Evolutionary conservation across 495 filamentous ascomycete species (phyloP).

Genomic region (Hapsidospora chrysogenum): DNA sequence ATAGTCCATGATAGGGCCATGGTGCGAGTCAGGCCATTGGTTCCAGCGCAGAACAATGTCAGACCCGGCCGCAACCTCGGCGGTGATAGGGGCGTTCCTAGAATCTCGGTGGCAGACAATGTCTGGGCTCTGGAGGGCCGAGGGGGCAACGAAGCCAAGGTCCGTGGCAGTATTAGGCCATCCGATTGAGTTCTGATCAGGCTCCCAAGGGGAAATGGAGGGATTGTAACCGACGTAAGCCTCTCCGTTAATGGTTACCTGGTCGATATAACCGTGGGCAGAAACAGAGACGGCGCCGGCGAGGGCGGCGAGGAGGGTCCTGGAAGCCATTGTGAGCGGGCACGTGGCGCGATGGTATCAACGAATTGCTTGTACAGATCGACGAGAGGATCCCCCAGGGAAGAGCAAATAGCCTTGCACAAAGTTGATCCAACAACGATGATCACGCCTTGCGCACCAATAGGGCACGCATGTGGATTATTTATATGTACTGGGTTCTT

Average conservation of each 20-base stretch:
- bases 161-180: constrained; percentile 40
- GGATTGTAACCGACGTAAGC: constrained; percentile 32
- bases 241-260: constrained; percentile 39
- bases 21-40: constrained; percentile 47
- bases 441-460: too few relatives aligned
- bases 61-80: constrained; percentile 24
- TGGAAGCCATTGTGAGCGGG: too few relatives aligned
- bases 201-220: constrained; percentile 13
- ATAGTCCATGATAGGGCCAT: constrained; percentile 36
- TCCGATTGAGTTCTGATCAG: constrained; percentile 31
- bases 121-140: constrained; percentile 21
- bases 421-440: too few relatives aligned
- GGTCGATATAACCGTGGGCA: constrained; percentile 45
- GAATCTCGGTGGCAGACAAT: constrained; percentile 34
- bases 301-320: constrained; percentile 20
- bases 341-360: too few relatives aligned
- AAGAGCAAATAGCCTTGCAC: too few relatives aligned
- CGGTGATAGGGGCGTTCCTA: constrained; percentile 20
- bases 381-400: too few relatives aligned
- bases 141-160: constrained; percentile 34
- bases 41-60: constrained; percentile 47
- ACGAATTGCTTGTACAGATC: too few relatives aligned
- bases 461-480: too few relatives aligned
- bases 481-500: too few relatives aligned
- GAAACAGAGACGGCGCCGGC: constrained; percentile 30